phyloP scores from a whole-genome alignment of 768 basidiomycete genomes.

The Lentinula lateritia region DNA sequence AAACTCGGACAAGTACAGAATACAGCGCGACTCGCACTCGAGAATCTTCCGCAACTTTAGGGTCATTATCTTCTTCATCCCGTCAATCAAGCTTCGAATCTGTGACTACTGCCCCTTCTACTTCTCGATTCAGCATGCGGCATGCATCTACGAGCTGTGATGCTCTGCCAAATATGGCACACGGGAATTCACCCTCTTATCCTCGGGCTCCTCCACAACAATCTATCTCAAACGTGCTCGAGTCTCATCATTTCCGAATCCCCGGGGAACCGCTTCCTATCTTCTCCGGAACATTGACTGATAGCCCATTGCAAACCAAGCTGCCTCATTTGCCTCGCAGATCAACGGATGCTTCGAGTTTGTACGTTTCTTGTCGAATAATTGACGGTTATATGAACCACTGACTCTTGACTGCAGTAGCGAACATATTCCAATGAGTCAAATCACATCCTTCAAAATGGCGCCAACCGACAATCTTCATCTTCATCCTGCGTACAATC shows the following conservation, averaged over 20 bases:
- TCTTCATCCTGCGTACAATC: conserved; percentile 23
- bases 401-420: neutral
- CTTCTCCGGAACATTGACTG: neutral
- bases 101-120: neutral
- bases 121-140: neutral
- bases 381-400: neutral
- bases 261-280: neutral
- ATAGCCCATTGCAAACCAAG: neutral
- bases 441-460: conserved; percentile 1
- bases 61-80: conserved; percentile 1
- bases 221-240: conserved; percentile 6
- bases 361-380: neutral
- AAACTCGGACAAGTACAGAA: neutral
- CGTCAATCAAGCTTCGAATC: conserved; percentile 9
- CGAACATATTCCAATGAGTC: neutral
- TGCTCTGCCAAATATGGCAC: neutral
- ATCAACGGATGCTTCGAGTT: neutral
- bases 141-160: neutral
- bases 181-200: neutral
- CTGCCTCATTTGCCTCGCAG: neutral
- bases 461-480: conserved; percentile 7
- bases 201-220: neutral
- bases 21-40: neutral
- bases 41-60: neutral
- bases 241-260: neutral